phyloP scores from a whole-genome alignment of 306 rosid species.

The Oemleria cerasiformis region DNA sequence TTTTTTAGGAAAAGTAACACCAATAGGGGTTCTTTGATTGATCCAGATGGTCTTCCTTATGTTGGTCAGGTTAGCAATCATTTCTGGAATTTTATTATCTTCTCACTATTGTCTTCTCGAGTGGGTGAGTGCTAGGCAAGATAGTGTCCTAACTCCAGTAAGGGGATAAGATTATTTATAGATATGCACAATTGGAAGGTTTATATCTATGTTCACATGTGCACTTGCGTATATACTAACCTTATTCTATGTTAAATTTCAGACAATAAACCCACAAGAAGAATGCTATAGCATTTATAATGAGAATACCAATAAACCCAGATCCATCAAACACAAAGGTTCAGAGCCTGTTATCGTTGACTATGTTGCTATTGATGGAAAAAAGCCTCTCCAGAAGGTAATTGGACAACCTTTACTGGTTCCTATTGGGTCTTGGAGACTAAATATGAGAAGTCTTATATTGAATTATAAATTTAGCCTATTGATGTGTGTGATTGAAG shows the following conservation, averaged over 20 bases:
- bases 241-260: conserved; percentile 28
- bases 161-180: background rate
- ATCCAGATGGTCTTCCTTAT: conserved; percentile 94
- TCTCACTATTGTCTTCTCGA: background rate
- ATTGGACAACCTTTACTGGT: conserved; percentile 14
- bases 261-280: conserved; percentile 71
- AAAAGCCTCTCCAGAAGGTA: conserved; percentile 65
- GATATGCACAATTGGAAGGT: background rate
- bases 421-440: conserved; percentile 1
- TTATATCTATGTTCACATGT: background rate
- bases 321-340: conserved; percentile 50
- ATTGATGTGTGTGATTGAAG: background rate
- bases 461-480: background rate
- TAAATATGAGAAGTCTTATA: background rate
- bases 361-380: conserved; percentile 73
- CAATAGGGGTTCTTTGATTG: conserved; percentile 47
- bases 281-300: conserved; percentile 68
- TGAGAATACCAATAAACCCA: conserved; percentile 34
- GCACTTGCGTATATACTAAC: background rate
- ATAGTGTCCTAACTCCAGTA: background rate
- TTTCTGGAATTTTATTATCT: conserved; percentile 8
- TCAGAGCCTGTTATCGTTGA: conserved; percentile 85
- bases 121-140: too few relatives aligned
- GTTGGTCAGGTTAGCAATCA: conserved; percentile 87
- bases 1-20: conserved; percentile 62